Evolutionary conservation across 2,329 filamentous ascomycete genomes (phyloP), one percentile per base, ranked within the genome.

Genomic region (Hymenotorrendiella dingleyae): DNA sequence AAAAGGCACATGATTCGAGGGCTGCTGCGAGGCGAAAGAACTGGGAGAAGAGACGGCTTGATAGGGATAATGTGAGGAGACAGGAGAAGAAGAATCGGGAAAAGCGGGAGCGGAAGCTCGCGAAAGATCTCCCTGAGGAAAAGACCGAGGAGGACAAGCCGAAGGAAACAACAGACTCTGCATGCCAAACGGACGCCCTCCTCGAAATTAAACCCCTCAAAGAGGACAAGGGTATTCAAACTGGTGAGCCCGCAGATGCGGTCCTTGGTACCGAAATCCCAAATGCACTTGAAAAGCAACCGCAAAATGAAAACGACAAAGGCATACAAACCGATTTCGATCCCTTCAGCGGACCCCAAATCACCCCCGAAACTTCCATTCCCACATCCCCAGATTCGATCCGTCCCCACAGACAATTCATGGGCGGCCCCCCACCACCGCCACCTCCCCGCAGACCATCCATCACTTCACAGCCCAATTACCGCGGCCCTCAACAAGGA

Each of bases 41-140:
- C 48, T 76, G 74, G 68, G 68, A 74, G 59, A 68, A 65, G 55
- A 61, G 72, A 2, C 68, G 70, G 24, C 49, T 61, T 8, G 62
- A 56, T 38, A 59, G 63, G 35, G 61, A 65, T 20, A 60, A 65
- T 33, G 50, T 55, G n/a, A 62, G 60, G 36, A 66, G 65, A 39
- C 65, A 68, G 48, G 50, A 58, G 3, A 68, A 66, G 55, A 61
- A 63, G 36, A 63, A 71, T 32, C 58, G 59, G 28, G 64, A 66
- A 47, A 64, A 67, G 45, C 60, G 58, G 28, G 57, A 57, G 35
- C 48, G 52, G 9, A 61, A 64, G 19, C 61, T 70, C 46, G 62
- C 54, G 10, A 63, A 66, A 43, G 66, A 67, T 7, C 67, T 62
- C 20, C 64, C 64, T 7, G 61, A 68, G 30, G 63, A 66, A n/a